Evolutionary conservation across 495 filamentous ascomycete genomes (phyloP), one percentile per base, ranked within the genome.

Genomic region (Geoglossum glabrum): DNA sequence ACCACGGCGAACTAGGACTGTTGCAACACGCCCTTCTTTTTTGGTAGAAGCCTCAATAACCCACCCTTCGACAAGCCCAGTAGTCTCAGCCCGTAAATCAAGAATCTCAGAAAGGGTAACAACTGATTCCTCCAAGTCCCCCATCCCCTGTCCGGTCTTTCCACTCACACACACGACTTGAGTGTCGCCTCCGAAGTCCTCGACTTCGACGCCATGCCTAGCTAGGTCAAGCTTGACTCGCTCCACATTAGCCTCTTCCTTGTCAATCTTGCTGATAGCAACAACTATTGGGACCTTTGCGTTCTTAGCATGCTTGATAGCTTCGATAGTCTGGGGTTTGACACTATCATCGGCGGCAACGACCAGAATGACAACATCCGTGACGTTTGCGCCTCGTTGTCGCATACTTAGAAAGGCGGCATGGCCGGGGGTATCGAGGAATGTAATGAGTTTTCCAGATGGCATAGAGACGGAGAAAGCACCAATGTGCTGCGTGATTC

Each of bases 401-500:
- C 93, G 84, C 93, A 99, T 99, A 50, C 82, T 81, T 57, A 96
- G 70, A 66, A 99, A 99, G 1, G 93, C 93, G 33, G 90, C 85
- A 68, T 99, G 93, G 3, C 93, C 93, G 0, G 93, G 93, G 0
- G 93, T 99, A 63, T 99, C 93, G 56, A 99, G 77, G 75, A 99
- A 99, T 8, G 93, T 97, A 62, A 97, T 92, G 1, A 76, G 77
- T 68, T 89, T 90, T 26, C 89, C 89, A 5, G 79, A 79, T 19
- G 86, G 83, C 74, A 99, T 79, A 19, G 77, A 76, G 2, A 97
- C 90, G 1, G 86, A 90, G 72, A 99, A 99, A n/a, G 93, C 93
- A 65, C 93, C 93, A 63, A 99, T 99, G 66, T 97, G 93, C 68
- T 99, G 93, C 0, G 93, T 99, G 63, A 99, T 99, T 40, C 93